These are phyloP conservation scores for Neurospora sp. DNA, from an alignment of 495 filamentous ascomycete genomes.

Conservation along the genomic window DNA sequence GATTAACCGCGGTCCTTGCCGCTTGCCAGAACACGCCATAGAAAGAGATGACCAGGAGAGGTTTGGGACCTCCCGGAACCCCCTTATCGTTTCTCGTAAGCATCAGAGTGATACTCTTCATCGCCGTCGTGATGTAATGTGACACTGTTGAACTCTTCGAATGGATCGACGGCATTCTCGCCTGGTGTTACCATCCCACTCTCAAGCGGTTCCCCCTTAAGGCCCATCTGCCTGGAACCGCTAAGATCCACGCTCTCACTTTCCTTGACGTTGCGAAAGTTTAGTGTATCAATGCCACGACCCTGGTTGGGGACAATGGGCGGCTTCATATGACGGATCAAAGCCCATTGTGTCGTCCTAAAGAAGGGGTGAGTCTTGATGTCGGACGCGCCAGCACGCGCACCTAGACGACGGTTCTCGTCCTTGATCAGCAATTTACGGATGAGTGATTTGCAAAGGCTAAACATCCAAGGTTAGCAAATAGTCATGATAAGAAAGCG, in stretches of 20 bases:
- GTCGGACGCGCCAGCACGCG: slow-evolving; percentile 89
- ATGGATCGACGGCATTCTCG: slow-evolving; percentile 74
- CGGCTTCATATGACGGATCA: slow-evolving; percentile 96
- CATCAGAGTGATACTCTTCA: slow-evolving; percentile 28
- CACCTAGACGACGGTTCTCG: slow-evolving; percentile 87
- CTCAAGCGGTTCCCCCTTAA: slow-evolving; percentile 76
- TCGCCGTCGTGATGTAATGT: slow-evolving; percentile 96
- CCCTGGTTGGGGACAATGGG: slow-evolving; percentile 94
- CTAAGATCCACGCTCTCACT: slow-evolving; percentile 91
- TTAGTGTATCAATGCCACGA: slow-evolving; percentile 83
- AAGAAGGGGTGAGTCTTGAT: slow-evolving; percentile 97
- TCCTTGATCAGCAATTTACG: slow-evolving; percentile 97
- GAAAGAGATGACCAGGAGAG: background rate
- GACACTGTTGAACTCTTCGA: slow-evolving; percentile 97
- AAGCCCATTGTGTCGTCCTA: slow-evolving; percentile 88
- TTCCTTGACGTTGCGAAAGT: slow-evolving; percentile 97
- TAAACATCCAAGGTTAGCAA: slow-evolving; percentile 25
- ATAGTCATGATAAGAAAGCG: slow-evolving; percentile 4
- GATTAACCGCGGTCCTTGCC: background rate
- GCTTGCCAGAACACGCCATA: background rate
- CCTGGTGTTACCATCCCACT: slow-evolving; percentile 78
- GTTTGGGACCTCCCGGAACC: background rate
- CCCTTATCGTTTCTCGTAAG: slow-evolving; percentile 5
- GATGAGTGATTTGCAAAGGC: slow-evolving; percentile 92
- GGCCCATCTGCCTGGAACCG: slow-evolving; percentile 40